Percentiles rank a stretch among this genome's conserved stretches.
phyloP scores from a whole-genome alignment of 306 rosid genomes.

The Cucumis cinereus region DNA sequence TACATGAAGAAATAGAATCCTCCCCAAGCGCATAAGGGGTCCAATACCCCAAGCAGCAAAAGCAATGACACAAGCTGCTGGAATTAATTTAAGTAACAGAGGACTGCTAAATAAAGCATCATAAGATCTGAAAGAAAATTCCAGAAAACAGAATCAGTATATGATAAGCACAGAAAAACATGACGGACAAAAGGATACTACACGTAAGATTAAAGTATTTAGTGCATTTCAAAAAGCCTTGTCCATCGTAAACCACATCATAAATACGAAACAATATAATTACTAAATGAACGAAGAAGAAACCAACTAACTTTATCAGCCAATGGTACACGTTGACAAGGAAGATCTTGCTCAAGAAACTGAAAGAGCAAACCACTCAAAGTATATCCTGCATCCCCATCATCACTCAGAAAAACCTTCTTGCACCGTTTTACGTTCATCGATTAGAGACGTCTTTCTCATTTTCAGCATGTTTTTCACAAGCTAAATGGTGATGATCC shows the following conservation, averaged over 20 bases:
- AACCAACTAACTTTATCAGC: conserved; percentile 55
- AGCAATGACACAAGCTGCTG: conserved; percentile 71
- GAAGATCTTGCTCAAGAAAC: conserved; percentile 63
- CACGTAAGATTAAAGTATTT: background rate
- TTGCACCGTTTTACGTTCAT: conserved; percentile 23
- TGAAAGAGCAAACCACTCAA: conserved; percentile 44
- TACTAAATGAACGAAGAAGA: conserved; percentile 6
- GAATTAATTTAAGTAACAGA: conserved; percentile 44
- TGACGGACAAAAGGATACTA: background rate
- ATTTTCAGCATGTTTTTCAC: conserved; percentile 19
- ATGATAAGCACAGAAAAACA: background rate
- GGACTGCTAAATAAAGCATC: conserved; percentile 49
- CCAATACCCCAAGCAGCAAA: conserved; percentile 85
- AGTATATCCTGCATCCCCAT: conserved; percentile 47
- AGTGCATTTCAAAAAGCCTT: conserved; percentile 15
- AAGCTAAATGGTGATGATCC: conserved; percentile 17
- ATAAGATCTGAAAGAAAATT: conserved; percentile 44
- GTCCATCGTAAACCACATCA: too few species aligned
- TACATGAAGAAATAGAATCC: conserved; percentile 67
- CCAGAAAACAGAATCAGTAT: background rate
- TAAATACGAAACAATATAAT: background rate
- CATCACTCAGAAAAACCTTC: conserved; percentile 63
- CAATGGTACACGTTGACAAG: conserved; percentile 74
- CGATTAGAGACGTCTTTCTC: conserved; percentile 28
- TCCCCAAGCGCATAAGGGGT: conserved; percentile 61